A percentile compares a stretch with the other conserved stretches of the same genome.
Conservation (phyloP, 192 early-diverging fungal genomes). For the Entophlyctis helioformis region DNA sequence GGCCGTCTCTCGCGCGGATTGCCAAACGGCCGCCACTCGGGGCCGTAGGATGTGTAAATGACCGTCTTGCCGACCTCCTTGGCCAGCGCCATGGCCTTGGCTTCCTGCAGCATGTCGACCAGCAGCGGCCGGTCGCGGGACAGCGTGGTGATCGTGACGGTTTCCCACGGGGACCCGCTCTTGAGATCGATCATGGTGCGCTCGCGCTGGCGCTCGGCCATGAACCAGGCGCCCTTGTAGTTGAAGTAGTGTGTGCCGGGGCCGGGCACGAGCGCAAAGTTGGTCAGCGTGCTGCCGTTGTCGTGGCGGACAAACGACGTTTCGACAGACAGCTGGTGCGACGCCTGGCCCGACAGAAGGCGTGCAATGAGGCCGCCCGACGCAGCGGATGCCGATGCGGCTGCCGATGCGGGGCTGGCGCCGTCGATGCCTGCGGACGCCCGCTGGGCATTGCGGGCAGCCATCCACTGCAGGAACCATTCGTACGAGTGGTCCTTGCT, state of each 20-base stretch:
- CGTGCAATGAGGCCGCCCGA: too few species aligned
- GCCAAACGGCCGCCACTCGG: conserved; percentile 96
- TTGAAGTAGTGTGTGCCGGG: conserved; percentile 81
- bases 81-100: conserved; percentile 66
- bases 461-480: conserved; percentile 92
- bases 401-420: conserved; percentile 21
- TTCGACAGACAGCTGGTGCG: conserved; percentile 67
- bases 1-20: conserved; percentile 71
- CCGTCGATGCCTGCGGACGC: too few species aligned
- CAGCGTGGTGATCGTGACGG: conserved; percentile 83
- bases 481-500: conserved; percentile 85
- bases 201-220: conserved; percentile 69
- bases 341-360: too few species aligned
- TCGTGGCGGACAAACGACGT: conserved; percentile 80
- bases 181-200: conserved; percentile 82
- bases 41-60: conserved; percentile 86
- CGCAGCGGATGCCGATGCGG: too few species aligned
- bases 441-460: too few species aligned
- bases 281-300: conserved; percentile 75
- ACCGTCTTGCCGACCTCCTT: conserved; percentile 94
- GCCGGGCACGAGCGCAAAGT: conserved; percentile 82
- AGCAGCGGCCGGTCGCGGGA: conserved; percentile 69
- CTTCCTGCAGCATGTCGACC: conserved; percentile 62
- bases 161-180: conserved; percentile 89
- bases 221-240: conserved; percentile 71